These are phyloP conservation scores for Punica granatum DNA, from an alignment of 345 rosid species.

Conservation along the genomic window DNA sequence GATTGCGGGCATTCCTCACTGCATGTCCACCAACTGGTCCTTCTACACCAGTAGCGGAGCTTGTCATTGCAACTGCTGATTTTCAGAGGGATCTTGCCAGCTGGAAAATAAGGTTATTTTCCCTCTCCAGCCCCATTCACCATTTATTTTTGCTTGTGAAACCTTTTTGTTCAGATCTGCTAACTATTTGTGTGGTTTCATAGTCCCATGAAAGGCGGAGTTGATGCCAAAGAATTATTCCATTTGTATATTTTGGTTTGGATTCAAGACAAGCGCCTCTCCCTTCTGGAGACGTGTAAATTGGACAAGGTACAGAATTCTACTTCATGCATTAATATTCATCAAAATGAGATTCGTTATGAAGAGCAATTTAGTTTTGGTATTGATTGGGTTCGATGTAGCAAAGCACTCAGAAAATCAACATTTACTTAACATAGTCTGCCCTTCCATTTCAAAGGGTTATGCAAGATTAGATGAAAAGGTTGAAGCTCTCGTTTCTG, in stretches of 20 bases:
- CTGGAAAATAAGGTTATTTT: constrained; percentile 73
- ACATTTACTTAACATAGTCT: too few relatives aligned
- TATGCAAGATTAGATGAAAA: neutral
- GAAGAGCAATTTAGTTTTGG: neutral
- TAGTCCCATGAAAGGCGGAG: constrained; percentile 93
- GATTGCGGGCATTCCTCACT: constrained; percentile 80
- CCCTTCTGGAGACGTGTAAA: constrained; percentile 88
- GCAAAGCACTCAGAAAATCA: neutral
- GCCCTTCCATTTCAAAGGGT: neutral
- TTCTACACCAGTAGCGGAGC: constrained; percentile 80
- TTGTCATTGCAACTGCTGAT: constrained; percentile 89
- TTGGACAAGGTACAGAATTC: constrained; percentile 67
- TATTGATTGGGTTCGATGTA: neutral
- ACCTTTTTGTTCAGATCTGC: neutral
- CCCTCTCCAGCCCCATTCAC: neutral
- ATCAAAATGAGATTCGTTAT: neutral
- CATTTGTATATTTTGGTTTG: constrained; percentile 89
- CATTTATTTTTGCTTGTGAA: constrained; percentile 3
- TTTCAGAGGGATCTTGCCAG: constrained; percentile 85
- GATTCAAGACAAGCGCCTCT: constrained; percentile 91
- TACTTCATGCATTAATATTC: neutral
- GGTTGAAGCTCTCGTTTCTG: neutral
- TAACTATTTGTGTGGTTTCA: constrained; percentile 1
- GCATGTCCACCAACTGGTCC: constrained; percentile 98
- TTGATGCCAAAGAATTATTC: constrained; percentile 92